Evolutionary conservation across 2,329 filamentous ascomycete species (phyloP).

Genomic region (Botrytis byssoidea): DNA sequence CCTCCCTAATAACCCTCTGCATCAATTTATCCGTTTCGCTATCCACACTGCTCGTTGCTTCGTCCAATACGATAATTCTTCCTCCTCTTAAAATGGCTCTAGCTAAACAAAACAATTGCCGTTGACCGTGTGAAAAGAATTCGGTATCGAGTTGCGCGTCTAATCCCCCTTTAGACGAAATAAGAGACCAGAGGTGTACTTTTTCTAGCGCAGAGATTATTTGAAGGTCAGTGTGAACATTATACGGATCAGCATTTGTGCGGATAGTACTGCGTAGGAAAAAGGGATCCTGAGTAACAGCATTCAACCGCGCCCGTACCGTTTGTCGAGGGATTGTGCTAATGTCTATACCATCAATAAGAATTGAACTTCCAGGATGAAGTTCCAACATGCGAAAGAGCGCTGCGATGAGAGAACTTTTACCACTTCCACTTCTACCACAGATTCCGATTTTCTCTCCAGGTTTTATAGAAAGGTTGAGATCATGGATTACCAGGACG

Average conservation of each 20-base stretch:
- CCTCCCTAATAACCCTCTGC: conserved; percentile 53
- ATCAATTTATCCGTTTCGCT: conserved; percentile 54
- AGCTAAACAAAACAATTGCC: conserved; percentile 50
- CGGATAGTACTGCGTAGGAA: conserved; percentile 49
- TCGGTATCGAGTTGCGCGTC: conserved; percentile 45
- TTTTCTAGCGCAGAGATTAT: conserved; percentile 47
- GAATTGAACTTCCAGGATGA: conserved; percentile 42
- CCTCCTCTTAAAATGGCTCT: conserved; percentile 44
- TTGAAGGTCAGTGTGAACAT: conserved; percentile 41
- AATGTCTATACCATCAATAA: conserved; percentile 50
- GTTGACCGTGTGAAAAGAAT: conserved; percentile 64
- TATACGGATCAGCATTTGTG: conserved; percentile 48
- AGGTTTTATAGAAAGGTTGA: conserved; percentile 50
- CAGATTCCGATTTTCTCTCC: conserved; percentile 52
- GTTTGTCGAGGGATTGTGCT: conserved; percentile 44
- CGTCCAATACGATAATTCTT: conserved; percentile 45
- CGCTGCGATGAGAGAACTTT: conserved; percentile 46
- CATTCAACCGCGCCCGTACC: conserved; percentile 46
- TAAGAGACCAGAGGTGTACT: conserved; percentile 40
- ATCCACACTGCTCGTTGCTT: conserved; percentile 53
- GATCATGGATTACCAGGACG: conserved; percentile 25
- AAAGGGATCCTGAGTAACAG: conserved; percentile 50
- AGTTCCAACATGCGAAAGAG: conserved; percentile 51
- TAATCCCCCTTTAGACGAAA: conserved; percentile 29
- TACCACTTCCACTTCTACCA: conserved; percentile 47